Conservation (phyloP, 2,329 filamentous ascomycete genomes). For the Fusarium liriodendri region DNA sequence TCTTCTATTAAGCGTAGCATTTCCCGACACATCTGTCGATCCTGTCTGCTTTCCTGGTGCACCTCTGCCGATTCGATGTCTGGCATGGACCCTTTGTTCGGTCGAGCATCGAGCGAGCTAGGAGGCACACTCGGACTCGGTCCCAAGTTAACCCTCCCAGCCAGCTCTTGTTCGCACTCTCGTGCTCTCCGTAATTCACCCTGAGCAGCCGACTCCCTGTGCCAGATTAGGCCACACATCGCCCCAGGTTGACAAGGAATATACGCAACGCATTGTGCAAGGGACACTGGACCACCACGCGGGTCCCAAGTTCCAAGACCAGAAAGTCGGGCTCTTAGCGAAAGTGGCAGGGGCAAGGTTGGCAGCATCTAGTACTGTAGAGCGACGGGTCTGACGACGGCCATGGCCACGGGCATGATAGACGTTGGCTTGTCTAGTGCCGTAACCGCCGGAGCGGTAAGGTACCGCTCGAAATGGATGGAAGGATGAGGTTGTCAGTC, state of each 20-base stretch:
- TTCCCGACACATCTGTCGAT: conserved; percentile 36
- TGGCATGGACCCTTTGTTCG: conserved; percentile 21
- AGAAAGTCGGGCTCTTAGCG: conserved; percentile 43
- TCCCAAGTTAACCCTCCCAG: conserved; percentile 2
- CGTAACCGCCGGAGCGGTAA: conserved; percentile 26
- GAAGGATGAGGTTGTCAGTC: background rate
- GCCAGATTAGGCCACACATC: conserved; percentile 33
- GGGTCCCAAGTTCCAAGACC: conserved; percentile 40
- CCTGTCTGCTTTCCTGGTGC: conserved; percentile 23
- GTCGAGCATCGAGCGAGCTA: conserved; percentile 26
- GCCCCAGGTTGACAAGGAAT: conserved; percentile 32
- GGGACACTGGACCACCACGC: conserved; percentile 36
- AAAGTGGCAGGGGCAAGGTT: conserved; percentile 39
- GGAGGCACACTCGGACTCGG: conserved; percentile 22
- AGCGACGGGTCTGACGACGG: conserved; percentile 18
- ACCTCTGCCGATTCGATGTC: conserved; percentile 24
- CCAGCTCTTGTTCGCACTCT: background rate
- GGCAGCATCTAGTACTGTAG: conserved; percentile 18
- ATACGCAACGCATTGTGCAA: conserved; percentile 29
- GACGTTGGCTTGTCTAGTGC: conserved; percentile 10
- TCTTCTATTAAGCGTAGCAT: conserved; percentile 27
- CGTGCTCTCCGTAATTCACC: conserved; percentile 8
- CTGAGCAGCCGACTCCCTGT: conserved; percentile 30
- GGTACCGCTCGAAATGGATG: conserved; percentile 18
- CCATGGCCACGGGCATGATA: conserved; percentile 10